These are phyloP conservation scores for Penicillium sp. DNA, from an alignment of 2,329 filamentous ascomycete species.

Conservation along the genomic window DNA sequence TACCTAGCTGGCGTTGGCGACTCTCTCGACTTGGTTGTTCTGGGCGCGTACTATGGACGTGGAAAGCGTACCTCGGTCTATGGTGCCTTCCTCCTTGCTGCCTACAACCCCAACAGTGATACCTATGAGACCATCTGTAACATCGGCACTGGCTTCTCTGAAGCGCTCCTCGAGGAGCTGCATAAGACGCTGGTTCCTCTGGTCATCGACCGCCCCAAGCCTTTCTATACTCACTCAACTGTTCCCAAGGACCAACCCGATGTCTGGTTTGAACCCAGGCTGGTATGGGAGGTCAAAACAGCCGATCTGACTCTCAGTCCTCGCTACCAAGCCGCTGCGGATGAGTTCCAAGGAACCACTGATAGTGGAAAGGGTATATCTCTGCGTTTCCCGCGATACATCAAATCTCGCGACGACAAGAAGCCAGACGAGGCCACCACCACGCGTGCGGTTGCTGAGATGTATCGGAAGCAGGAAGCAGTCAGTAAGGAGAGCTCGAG, in stretches of 20 bases:
- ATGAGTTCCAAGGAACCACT: constrained; percentile 71
- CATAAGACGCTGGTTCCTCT: constrained; percentile 73
- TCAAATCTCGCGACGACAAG: constrained; percentile 91
- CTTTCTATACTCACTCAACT: constrained; percentile 84
- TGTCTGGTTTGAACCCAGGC: constrained; percentile 94
- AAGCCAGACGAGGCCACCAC: constrained; percentile 88
- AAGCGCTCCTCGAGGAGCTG: constrained; percentile 87
- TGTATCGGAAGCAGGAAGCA: constrained; percentile 95
- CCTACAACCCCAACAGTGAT: constrained; percentile 79
- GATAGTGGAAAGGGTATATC: constrained; percentile 78
- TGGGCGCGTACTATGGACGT: constrained; percentile 91
- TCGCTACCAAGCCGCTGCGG: constrained; percentile 85
- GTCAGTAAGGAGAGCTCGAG: constrained; percentile 80
- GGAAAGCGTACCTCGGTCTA: constrained; percentile 96
- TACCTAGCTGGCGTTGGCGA: constrained; percentile 93
- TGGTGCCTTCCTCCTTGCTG: constrained; percentile 91
- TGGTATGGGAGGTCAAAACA: constrained; percentile 97
- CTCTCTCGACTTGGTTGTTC: constrained; percentile 91
- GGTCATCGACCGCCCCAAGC: constrained; percentile 86
- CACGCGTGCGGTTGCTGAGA: constrained; percentile 84
- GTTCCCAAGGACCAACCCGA: constrained; percentile 93
- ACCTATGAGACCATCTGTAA: constrained; percentile 96
- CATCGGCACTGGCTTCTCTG: constrained; percentile 95
- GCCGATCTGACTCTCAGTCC: constrained; percentile 92
- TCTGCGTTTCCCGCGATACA: constrained; percentile 88